Percentiles rank a stretch among this genome's conserved stretches.
Evolutionary conservation across 202 grass and related monocot genomes (phyloP).

Genomic region (Digitaria exilis): DNA sequence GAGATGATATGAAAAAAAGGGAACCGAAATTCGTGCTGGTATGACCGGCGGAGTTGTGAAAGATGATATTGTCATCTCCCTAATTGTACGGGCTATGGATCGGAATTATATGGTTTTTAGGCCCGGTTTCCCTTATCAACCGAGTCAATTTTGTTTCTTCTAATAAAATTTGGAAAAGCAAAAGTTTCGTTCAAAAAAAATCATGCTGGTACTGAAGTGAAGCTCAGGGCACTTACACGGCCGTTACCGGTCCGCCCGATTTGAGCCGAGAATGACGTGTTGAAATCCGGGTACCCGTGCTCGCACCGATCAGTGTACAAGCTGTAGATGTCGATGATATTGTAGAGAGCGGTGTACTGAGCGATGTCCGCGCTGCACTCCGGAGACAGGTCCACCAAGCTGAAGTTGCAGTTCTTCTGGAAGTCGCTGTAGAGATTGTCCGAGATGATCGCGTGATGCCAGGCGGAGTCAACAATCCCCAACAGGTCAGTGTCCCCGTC

Average conservation of each 20-base stretch:
- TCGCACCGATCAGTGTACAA: conserved; percentile 39
- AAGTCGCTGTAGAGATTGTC: conserved; percentile 43
- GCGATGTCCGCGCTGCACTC: conserved; percentile 16
- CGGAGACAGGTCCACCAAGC: neutral
- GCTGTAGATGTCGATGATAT: conserved; percentile 58
- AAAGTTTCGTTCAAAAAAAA: too few relatives aligned
- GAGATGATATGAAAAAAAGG: neutral
- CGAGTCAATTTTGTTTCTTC: too few relatives aligned
- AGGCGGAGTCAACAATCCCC: conserved; percentile 48
- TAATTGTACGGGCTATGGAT: too few relatives aligned
- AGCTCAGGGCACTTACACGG: conserved; percentile 28
- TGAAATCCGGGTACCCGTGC: conserved; percentile 39
- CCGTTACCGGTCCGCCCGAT: neutral
- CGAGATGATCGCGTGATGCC: conserved; percentile 58
- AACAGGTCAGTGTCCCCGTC: conserved; percentile 40
- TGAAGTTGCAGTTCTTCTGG: conserved; percentile 46
- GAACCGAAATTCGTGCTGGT: neutral
- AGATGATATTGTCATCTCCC: too few relatives aligned
- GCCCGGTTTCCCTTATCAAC: too few relatives aligned
- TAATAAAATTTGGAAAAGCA: too few relatives aligned
- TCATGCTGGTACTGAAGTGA: too few relatives aligned
- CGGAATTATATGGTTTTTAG: too few relatives aligned
- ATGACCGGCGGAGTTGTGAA: too few relatives aligned
- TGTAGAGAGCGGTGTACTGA: conserved; percentile 34
- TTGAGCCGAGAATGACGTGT: neutral